Evolutionary conservation across 495 filamentous ascomycete species (phyloP).

Genomic region (Schizothecium vesticola): DNA sequence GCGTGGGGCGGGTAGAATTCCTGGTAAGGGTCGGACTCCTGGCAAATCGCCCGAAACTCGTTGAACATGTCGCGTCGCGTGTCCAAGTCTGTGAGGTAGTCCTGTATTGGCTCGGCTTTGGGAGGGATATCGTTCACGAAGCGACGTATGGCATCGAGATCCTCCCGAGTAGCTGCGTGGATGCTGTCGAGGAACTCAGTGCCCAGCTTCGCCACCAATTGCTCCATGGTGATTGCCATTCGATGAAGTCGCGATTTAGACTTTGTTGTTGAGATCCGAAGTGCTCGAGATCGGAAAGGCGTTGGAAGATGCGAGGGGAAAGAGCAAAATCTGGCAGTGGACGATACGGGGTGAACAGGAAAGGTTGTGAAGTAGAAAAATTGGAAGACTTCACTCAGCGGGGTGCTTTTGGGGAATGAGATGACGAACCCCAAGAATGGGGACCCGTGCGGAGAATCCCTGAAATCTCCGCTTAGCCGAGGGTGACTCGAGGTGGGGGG

Average conservation of each 20-base stretch:
- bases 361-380: too few relatives aligned
- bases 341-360: too few relatives aligned
- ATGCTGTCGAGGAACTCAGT: background rate
- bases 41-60: background rate
- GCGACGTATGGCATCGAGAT: background rate
- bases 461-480: background rate
- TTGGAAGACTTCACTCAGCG: background rate
- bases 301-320: too few relatives aligned
- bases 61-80: constrained; percentile 4
- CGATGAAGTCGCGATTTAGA: too few relatives aligned
- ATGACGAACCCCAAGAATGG: background rate
- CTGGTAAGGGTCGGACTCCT: background rate
- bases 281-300: too few relatives aligned
- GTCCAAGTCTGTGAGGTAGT: background rate
- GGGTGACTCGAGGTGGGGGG: background rate
- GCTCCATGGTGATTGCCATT: constrained; percentile 6
- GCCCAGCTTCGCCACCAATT: background rate
- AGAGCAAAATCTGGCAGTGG: too few relatives aligned
- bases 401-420: background rate
- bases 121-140: background rate
- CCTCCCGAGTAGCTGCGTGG: background rate
- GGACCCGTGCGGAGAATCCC: background rate
- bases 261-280: too few relatives aligned
- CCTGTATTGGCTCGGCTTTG: background rate
- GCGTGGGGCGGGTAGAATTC: background rate